These are phyloP conservation scores for Ceratocystis cubensis DNA, from an alignment of 2,329 filamentous ascomycete species.

Conservation along the genomic window DNA sequence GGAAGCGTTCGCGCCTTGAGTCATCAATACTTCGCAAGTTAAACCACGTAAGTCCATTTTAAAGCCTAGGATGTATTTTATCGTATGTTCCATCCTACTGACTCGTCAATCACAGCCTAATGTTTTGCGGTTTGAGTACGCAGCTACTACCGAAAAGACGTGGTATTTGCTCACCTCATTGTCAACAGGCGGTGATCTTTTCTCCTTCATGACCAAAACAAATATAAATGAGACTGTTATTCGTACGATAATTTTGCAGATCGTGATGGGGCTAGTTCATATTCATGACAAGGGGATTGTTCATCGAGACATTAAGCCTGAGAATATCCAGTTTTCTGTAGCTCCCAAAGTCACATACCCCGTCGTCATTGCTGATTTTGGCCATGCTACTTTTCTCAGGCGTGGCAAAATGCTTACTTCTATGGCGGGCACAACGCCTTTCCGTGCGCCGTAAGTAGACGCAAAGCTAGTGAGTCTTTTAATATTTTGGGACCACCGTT, in stretches of 20 bases:
- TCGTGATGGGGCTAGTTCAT: conserved; percentile 36
- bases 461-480: not conserved
- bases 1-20: conserved; percentile 30
- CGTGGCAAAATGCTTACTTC: conserved; percentile 34
- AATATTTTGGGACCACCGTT: not conserved
- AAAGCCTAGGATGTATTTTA: not conserved
- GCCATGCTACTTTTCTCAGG: conserved; percentile 34
- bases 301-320: conserved; percentile 43
- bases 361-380: conserved; percentile 42
- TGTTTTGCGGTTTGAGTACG: conserved; percentile 12
- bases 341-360: conserved; percentile 35
- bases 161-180: conserved; percentile 46
- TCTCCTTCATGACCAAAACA: conserved; percentile 33
- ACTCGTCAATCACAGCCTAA: conserved; percentile 14
- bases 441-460: conserved; percentile 39
- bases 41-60: conserved; percentile 37
- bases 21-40: conserved; percentile 39
- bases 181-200: conserved; percentile 42
- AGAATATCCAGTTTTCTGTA: conserved; percentile 40
- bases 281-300: conserved; percentile 39
- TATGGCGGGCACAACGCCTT: conserved; percentile 35
- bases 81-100: not conserved
- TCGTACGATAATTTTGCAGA: conserved; percentile 34
- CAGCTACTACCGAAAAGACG: not conserved
- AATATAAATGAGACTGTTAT: conserved; percentile 12